phyloP scores from a whole-genome alignment of 1,139 yeast genomes.

The Waltiozyma solani region DNA sequence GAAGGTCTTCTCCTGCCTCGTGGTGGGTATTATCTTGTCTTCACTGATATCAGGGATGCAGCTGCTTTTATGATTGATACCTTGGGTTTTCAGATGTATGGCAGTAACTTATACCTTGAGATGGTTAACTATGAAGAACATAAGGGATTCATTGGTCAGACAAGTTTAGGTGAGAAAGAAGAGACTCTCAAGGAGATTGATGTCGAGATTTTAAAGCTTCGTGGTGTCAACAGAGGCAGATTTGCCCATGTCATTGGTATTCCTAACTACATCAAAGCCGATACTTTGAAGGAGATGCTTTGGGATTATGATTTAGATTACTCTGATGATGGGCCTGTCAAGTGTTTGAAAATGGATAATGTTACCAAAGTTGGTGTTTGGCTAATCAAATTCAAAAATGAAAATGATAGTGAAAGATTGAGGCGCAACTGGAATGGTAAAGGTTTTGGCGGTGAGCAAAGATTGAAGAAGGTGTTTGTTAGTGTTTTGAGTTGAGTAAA shows the following conservation, averaged over 20 bases:
- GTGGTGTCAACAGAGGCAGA: conserved; percentile 5
- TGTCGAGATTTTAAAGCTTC: not conserved
- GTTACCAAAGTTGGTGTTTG: conserved; percentile 26
- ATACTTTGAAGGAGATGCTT: conserved; percentile 23
- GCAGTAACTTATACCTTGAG: conserved; percentile 33
- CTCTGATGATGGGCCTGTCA: conserved; percentile 21
- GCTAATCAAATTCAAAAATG: conserved; percentile 38
- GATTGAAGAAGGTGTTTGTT: conserved; percentile 26
- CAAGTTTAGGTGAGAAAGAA: conserved; percentile 17
- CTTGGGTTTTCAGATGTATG: conserved; percentile 37
- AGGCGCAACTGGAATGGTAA: conserved; percentile 46
- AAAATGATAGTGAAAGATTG: conserved; percentile 42
- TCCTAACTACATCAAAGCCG: conserved; percentile 24
- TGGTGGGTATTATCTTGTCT: conserved; percentile 43
- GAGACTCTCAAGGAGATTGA: not conserved
- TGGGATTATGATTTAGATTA: conserved; percentile 34
- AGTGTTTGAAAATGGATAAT: conserved; percentile 19
- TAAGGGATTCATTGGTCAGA: conserved; percentile 17
- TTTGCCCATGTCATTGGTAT: conserved; percentile 29
- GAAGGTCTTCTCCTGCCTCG: conserved; percentile 33
- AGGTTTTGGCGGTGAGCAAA: conserved; percentile 25
- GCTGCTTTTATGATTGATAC: conserved; percentile 42
- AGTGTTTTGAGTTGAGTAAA: no score
- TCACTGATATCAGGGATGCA: conserved; percentile 38
- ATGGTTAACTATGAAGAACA: conserved; percentile 27